phyloP scores from a whole-genome alignment of 768 basidiomycete species.

The Russula olivacea region DNA sequence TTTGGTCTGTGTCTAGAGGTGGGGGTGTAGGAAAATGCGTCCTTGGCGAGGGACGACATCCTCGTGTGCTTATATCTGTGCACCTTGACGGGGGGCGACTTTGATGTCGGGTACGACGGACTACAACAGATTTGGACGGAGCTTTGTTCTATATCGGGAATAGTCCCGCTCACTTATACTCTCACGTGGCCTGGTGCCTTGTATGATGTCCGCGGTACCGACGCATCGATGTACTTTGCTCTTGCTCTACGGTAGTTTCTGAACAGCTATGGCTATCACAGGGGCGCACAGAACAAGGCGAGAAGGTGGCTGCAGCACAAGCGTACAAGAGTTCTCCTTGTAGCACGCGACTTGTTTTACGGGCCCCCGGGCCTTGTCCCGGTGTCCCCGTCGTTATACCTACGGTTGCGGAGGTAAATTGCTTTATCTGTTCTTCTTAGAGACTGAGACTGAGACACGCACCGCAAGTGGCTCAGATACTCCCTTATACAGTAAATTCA shows the following conservation, averaged over 20 bases:
- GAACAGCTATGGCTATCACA: background rate
- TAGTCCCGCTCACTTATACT: background rate
- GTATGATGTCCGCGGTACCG: background rate
- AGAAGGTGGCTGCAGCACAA: background rate
- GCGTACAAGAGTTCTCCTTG: background rate
- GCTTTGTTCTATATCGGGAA: conserved; percentile 24
- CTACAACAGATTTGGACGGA: conserved; percentile 5
- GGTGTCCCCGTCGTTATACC: conserved; percentile 5
- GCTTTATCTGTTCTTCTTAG: background rate
- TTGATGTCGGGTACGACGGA: background rate
- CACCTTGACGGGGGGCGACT: background rate
- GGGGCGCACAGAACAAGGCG: background rate
- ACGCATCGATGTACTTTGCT: too few species aligned
- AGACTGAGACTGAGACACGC: background rate
- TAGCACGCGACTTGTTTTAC: background rate
- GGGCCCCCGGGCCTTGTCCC: background rate
- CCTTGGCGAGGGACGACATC: too few species aligned
- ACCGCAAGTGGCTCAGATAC: background rate
- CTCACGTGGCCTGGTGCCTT: background rate
- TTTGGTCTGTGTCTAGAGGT: background rate
- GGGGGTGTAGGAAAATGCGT: background rate
- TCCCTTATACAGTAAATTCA: background rate
- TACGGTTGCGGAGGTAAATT: background rate
- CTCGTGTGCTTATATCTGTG: conserved; percentile 11
- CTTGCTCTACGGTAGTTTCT: too few species aligned